A percentile compares a stretch with the other conserved stretches of the same genome.
These are phyloP conservation scores for Hyphodiscus sp. DNA, from an alignment of 2,329 filamentous ascomycete genomes.

Conservation along the genomic window DNA sequence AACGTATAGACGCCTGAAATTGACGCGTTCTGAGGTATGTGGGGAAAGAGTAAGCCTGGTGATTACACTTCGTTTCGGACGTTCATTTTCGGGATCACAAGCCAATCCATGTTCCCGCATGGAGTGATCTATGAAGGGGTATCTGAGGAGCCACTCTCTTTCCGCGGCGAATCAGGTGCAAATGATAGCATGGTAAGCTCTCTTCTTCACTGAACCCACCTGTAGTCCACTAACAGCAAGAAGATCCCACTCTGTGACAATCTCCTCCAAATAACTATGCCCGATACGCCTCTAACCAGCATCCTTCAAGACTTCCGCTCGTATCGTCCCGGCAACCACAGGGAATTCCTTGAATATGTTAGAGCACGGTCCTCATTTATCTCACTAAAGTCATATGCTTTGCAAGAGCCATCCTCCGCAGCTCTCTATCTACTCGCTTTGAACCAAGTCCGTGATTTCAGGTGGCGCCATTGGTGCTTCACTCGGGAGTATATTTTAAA, in stretches of 20 bases:
- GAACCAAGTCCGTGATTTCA: constrained; percentile 72
- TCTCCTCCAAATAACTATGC: constrained; percentile 80
- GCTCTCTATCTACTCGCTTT: constrained; percentile 60
- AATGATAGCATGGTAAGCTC: constrained; percentile 75
- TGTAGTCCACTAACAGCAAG: neutral
- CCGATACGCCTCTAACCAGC: constrained; percentile 77
- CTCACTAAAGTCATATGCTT: constrained; percentile 52
- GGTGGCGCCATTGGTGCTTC: constrained; percentile 83
- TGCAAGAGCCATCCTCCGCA: constrained; percentile 45
- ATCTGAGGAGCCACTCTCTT: constrained; percentile 66
- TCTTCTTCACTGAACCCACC: neutral
- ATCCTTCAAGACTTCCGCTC: constrained; percentile 84
- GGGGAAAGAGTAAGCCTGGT: constrained; percentile 75
- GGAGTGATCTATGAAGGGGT: constrained; percentile 87
- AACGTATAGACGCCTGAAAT: constrained; percentile 21
- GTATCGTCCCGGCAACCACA: constrained; percentile 84
- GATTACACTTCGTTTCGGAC: constrained; percentile 88
- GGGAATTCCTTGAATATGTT: constrained; percentile 74
- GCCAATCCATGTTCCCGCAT: constrained; percentile 87
- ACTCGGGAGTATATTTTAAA: constrained; percentile 80
- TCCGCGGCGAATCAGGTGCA: constrained; percentile 87
- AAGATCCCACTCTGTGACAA: constrained; percentile 82
- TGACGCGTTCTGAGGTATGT: constrained; percentile 58
- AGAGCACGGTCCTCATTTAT: constrained; percentile 41
- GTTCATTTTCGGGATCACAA: constrained; percentile 95